phyloP scores from a whole-genome alignment of 2,329 filamentous ascomycete genomes.

The Alternaria sp. region DNA sequence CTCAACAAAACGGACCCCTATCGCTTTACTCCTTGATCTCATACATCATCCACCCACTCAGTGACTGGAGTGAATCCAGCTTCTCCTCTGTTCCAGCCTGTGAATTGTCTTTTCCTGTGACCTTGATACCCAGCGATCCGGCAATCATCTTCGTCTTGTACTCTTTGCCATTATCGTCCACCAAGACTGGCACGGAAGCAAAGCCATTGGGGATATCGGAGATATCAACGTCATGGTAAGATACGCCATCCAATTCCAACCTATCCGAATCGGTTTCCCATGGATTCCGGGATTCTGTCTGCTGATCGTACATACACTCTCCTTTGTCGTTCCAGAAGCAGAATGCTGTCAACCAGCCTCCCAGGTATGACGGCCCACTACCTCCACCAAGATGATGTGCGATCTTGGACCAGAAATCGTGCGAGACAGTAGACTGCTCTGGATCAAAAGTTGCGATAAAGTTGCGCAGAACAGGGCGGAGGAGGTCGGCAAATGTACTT shows the following conservation, averaged over 20 bases:
- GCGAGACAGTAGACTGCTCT: not conserved
- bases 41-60: conserved; percentile 27
- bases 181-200: conserved; percentile 19
- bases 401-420: conserved; percentile 26
- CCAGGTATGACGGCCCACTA: conserved; percentile 15
- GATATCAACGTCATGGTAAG: conserved; percentile 13
- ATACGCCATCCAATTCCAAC: conserved; percentile 9
- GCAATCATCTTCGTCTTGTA: conserved; percentile 24
- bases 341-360: conserved; percentile 33
- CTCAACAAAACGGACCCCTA: not conserved
- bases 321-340: conserved; percentile 28
- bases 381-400: not conserved
- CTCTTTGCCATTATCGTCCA: conserved; percentile 18
- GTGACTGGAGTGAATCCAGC: conserved; percentile 22
- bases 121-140: conserved; percentile 21
- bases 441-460: conserved; percentile 26
- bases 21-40: not conserved
- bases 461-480: conserved; percentile 20
- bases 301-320: conserved; percentile 8
- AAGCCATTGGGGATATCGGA: conserved; percentile 13
- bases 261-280: not conserved
- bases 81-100: not conserved
- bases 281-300: not conserved
- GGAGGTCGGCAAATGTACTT: conserved; percentile 15
- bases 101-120: conserved; percentile 6